Base-by-base conservation (phyloP, 1,139 yeast genomes). In the Yamadazyma blattariae region DNA sequence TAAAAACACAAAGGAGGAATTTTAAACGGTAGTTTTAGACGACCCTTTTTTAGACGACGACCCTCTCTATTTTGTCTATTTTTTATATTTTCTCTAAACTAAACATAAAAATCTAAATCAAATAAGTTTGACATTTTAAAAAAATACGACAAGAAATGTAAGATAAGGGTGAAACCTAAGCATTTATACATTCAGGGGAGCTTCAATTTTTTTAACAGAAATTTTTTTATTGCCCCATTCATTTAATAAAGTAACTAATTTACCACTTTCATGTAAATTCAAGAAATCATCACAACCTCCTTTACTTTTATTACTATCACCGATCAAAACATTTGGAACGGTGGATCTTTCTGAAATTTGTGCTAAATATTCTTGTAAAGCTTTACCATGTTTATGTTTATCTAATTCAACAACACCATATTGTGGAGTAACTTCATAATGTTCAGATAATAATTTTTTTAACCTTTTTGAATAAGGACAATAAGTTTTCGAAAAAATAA, bases 281-380 rank as follows among this genome's bases (percentile, higher is more conserved):
- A 61, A 66, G 54, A 92, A 78, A 43, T 88, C 97, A 57, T 89
- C 97, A 36, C 79, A 77, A 2, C 92, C 94, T 25, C 92, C 94
- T 51, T 79, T 69, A 33, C 87, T 78, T 34, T 69, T 61, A 29
- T 48, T 50, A 12, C 64, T 52, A 2, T 78, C 76, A 30, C 82
- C 82, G 35, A 84, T 67, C 34, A 82, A 61, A 14, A 84, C 69
- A 48, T 84, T 84, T 20, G 94, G 94, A 5, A 84, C 94, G 0
- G 92, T 83, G 15, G 54, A 57, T 51, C 92, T 70, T 3, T 83
- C 84, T 3, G 85, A 70, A 33, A 70, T 59, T 32, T 67, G 65
- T 10, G 67, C 77, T 37, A 84, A 66, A 54, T 77, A 78, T 12
- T 62, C 70, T 54, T 83, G 92, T 41, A 84, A 64, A 38, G 70